Conservation (phyloP, 2,329 filamentous ascomycete species). For the Phoma sp. region DNA sequence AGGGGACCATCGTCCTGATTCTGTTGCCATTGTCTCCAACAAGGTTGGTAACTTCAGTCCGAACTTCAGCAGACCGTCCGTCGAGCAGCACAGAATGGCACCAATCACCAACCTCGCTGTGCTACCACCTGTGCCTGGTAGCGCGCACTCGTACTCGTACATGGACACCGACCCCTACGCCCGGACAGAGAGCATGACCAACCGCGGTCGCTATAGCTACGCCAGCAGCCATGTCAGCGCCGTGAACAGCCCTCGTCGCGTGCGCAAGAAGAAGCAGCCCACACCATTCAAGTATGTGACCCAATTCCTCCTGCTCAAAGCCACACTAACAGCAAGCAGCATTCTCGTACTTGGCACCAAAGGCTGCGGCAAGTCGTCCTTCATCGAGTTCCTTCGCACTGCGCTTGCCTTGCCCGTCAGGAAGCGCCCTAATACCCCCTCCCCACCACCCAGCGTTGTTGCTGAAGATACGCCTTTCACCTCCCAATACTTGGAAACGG, state of each 20-base stretch:
- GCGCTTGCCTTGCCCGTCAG: slow-evolving; percentile 83
- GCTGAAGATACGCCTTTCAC: slow-evolving; percentile 68
- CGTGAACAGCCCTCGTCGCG: slow-evolving; percentile 89
- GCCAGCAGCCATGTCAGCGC: slow-evolving; percentile 90
- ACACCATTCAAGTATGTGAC: slow-evolving; percentile 93
- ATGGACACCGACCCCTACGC: slow-evolving; percentile 78
- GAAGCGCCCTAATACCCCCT: slow-evolving; percentile 65
- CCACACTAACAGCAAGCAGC: slow-evolving; percentile 57
- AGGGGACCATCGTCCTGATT: slow-evolving; percentile 69
- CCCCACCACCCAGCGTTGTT: slow-evolving; percentile 56
- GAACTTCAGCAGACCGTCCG: slow-evolving; percentile 49
- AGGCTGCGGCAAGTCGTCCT: slow-evolving; percentile 92
- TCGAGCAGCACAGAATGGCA: slow-evolving; percentile 50
- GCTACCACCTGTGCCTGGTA: slow-evolving; percentile 54
- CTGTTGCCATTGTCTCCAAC: slow-evolving; percentile 67
- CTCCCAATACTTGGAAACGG: slow-evolving; percentile 90
- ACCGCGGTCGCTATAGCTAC: slow-evolving; percentile 95
- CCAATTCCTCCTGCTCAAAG: not conserved
- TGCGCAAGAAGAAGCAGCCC: slow-evolving; percentile 94
- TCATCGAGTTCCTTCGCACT: slow-evolving; percentile 92
- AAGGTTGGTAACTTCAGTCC: slow-evolving; percentile 52
- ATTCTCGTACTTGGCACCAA: slow-evolving; percentile 89
- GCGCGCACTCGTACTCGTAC: slow-evolving; percentile 48
- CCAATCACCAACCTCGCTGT: slow-evolving; percentile 26
- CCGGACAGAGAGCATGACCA: slow-evolving; percentile 91